Evolutionary conservation across 1,284 basidiomycete genomes (phyloP), one percentile per base, ranked within the genome.

Genomic region (Apiotrichum laibachii): DNA sequence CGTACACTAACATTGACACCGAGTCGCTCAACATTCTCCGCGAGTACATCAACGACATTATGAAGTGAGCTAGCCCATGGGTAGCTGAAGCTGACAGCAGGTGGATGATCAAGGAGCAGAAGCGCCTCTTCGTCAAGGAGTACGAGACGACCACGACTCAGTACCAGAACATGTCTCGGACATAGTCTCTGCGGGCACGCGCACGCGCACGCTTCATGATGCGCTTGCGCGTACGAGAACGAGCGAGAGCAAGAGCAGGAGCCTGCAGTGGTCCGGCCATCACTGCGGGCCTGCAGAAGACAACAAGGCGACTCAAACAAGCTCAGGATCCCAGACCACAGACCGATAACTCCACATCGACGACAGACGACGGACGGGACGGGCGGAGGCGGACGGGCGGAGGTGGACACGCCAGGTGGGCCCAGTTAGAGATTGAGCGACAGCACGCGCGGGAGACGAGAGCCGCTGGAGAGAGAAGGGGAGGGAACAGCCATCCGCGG

Each of bases 1-100:
- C 89, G 2, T 87, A 86, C 67, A 95, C 93, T 16, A 87, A 85
- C n/a, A 88, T 98, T 83, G 94, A 99, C 70, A 81, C 85, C 1
- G 93, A 96, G 70, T 89, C 88, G 13, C 86, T 95, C 31, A 80
- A 80, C 37, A 81, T 97, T 15, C 84, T 99, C 16, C 83, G 88
- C 65, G 93, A 97, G 66, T 94, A 97, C 75, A 86, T 92, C 60
- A 89, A 89, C 64, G 92, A 96, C 69, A 82, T 99, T 60, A 82
- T 98, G 70, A 80, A 81, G 91, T 97, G 72, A 65, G 90, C 85
- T 18, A 10, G 11, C 18, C 22, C 13, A 22, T n/a, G 5, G 43
- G 7, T n/a, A 44, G 9, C 19, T 46, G 9, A 19, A 22, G 9
- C 53, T 53, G 40, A 56, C 44, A 39, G 44, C 51, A 79, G 78